phyloP scores from a whole-genome alignment of 345 rosid species.

The Orychophragmus violaceus region DNA sequence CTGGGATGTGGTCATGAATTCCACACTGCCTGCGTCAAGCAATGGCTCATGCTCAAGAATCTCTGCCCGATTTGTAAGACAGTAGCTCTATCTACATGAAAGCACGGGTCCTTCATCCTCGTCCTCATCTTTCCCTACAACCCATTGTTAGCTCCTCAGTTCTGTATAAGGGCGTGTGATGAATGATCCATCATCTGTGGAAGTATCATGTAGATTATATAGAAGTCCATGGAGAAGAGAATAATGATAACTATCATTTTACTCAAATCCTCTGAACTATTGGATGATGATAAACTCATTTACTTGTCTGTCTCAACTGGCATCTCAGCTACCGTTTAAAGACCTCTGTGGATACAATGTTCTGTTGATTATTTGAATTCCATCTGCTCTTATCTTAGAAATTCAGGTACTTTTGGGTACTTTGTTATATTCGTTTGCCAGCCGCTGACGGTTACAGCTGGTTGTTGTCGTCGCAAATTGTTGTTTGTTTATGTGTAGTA shows the following conservation, averaged over 20 bases:
- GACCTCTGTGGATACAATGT: constrained; percentile 8
- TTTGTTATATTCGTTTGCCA: background rate
- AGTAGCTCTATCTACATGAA: constrained; percentile 50
- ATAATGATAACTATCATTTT: background rate
- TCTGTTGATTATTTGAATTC: background rate
- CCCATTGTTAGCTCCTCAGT: background rate
- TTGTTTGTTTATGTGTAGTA: too few species aligned
- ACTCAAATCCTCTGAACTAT: constrained; percentile 5
- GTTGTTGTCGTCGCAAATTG: too few species aligned
- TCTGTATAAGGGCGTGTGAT: background rate
- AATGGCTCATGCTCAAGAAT: constrained; percentile 79
- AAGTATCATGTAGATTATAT: constrained; percentile 12
- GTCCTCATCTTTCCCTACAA: background rate
- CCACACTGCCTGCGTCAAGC: constrained; percentile 65
- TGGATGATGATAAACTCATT: constrained; percentile 4
- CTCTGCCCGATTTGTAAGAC: constrained; percentile 91
- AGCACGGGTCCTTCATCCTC: constrained; percentile 9
- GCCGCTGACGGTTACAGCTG: too few species aligned
- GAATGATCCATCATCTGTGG: background rate
- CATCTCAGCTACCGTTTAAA: background rate
- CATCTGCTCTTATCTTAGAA: background rate
- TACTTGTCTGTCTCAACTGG: constrained; percentile 4
- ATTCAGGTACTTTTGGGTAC: background rate
- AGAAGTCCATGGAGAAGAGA: constrained; percentile 10
- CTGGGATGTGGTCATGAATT: constrained; percentile 84